These are phyloP conservation scores for Takashimella koratensis DNA, from an alignment of 1,284 basidiomycete species.

Conservation along the genomic window DNA sequence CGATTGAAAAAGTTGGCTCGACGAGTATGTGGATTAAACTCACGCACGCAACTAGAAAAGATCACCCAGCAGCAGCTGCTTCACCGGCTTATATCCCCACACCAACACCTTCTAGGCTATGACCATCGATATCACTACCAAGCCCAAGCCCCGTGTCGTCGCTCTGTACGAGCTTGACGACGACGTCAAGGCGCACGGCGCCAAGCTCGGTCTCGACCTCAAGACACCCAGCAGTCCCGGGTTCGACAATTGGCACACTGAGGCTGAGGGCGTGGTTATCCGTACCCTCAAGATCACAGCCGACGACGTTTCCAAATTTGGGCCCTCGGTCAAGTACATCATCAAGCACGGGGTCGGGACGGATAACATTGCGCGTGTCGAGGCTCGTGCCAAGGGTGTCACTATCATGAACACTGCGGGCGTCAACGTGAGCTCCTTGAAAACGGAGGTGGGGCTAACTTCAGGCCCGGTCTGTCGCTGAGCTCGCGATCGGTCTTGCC, in stretches of 20 bases:
- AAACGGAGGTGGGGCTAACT: neutral
- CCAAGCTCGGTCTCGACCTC: slow-evolving; percentile 5
- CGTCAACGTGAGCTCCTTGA: slow-evolving; percentile 20
- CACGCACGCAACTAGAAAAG: no score
- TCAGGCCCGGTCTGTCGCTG: slow-evolving; percentile 7
- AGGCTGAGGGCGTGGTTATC: slow-evolving; percentile 13
- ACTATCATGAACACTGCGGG: slow-evolving; percentile 21
- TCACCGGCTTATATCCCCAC: no score
- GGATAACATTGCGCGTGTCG: slow-evolving; percentile 12
- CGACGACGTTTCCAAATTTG: slow-evolving; percentile 8
- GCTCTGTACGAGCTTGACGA: neutral
- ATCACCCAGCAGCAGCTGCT: no score
- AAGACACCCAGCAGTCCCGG: slow-evolving; percentile 2
- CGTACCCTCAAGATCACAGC: slow-evolving; percentile 1
- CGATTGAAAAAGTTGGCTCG: no score
- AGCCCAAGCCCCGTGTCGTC: neutral
- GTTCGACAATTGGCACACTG: slow-evolving; percentile 3
- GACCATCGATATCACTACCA: neutral
- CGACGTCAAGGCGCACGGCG: neutral
- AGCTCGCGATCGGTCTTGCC: slow-evolving; percentile 9
- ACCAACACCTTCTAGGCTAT: no score
- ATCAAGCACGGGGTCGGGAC: slow-evolving; percentile 20
- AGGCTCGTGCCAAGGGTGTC: slow-evolving; percentile 10
- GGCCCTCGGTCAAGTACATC: slow-evolving; percentile 13
- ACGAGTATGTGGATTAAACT: no score